Evolutionary conservation across 2,329 filamentous ascomycete species (phyloP).

Genomic region (Podosphaera xanthii): DNA sequence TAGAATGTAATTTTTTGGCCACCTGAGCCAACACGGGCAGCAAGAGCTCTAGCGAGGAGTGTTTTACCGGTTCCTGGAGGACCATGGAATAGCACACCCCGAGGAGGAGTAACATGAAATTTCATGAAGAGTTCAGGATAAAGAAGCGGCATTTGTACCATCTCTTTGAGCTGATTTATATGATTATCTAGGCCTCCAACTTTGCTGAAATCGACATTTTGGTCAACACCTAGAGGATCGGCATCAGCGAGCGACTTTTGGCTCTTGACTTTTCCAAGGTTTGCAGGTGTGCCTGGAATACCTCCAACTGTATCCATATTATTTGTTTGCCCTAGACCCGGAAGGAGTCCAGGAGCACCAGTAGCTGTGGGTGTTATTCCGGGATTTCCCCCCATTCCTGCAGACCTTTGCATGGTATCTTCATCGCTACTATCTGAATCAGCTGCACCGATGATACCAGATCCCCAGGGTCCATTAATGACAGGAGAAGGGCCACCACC

Average conservation of each 20-base stretch:
- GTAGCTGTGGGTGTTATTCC: constrained; percentile 37
- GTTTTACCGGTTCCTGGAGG: constrained; percentile 92
- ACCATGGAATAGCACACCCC: constrained; percentile 89
- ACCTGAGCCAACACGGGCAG: constrained; percentile 70
- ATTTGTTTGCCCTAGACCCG: constrained; percentile 27
- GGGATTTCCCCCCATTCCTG: constrained; percentile 37
- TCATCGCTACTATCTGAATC: constrained; percentile 97
- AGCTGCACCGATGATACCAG: constrained; percentile 50
- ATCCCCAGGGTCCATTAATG: constrained; percentile 46
- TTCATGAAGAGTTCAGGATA: constrained; percentile 86
- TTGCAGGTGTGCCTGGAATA: constrained; percentile 43
- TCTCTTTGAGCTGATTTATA: constrained; percentile 94
- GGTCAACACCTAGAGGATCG: constrained; percentile 79
- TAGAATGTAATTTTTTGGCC: constrained; percentile 96
- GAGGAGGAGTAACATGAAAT: constrained; percentile 81
- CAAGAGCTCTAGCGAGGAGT: constrained; percentile 75
- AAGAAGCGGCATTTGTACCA: constrained; percentile 82
- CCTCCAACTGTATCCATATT: constrained; percentile 32
- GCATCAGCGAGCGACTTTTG: constrained; percentile 80
- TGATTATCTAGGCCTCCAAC: constrained; percentile 83
- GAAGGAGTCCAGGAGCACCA: constrained; percentile 27
- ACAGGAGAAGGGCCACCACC: constrained; percentile 35
- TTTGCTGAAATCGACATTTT: constrained; percentile 80
- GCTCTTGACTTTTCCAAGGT: constrained; percentile 84
- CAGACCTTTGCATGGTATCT: constrained; percentile 45